phyloP scores from a whole-genome alignment of 106 monocot genomes.

The Vanilla planifolia region DNA sequence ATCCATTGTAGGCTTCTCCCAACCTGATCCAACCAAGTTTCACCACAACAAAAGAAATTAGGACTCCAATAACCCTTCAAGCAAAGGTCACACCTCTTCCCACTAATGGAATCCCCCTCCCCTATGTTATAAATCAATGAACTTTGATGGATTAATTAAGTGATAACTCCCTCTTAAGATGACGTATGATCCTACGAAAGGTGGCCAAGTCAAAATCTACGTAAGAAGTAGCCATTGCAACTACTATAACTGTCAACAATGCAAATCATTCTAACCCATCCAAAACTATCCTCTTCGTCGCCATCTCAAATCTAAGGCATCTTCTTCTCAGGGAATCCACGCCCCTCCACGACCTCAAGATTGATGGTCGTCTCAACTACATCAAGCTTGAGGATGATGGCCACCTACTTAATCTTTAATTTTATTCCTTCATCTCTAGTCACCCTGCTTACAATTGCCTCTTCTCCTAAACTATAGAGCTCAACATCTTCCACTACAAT shows the following conservation, averaged over 20 bases:
- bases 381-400: not conserved
- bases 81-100: no score
- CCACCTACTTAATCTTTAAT: not conserved
- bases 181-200: no score
- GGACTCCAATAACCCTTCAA: no score
- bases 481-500: slow-evolving; percentile 25
- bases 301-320: not conserved
- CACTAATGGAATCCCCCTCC: no score
- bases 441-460: not conserved
- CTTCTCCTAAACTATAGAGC: not conserved
- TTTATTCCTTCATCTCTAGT: slow-evolving; percentile 2
- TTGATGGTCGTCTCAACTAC: not conserved
- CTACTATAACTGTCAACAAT: not conserved
- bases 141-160: no score
- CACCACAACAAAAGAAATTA: no score
- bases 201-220: no score
- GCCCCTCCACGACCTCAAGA: not conserved
- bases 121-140: no score
- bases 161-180: no score
- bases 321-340: not conserved
- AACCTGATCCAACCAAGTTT: no score
- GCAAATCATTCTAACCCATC: not conserved
- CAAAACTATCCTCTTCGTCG: not conserved
- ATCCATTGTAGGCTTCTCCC: no score
- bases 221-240: slow-evolving; percentile 1